These are phyloP conservation scores for Mucor irregularis DNA, from an alignment of 371 early-diverging fungal species.

Conservation along the genomic window DNA sequence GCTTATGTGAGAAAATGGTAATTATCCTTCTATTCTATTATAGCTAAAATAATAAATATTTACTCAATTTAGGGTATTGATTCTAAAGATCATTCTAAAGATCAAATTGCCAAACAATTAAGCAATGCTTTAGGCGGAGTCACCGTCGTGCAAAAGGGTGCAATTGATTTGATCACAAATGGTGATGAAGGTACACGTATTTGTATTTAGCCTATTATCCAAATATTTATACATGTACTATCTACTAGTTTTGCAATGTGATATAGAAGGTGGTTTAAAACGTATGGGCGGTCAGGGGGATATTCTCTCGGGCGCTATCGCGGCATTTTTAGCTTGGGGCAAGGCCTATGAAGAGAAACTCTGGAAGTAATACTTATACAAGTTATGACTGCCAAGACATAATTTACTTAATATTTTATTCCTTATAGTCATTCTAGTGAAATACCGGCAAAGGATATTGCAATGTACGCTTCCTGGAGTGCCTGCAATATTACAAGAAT, in stretches of 20 bases:
- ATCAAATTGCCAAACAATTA: constrained; percentile 42
- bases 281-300: constrained; percentile 99
- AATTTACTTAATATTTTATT: background rate
- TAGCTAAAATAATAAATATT: constrained; percentile 6
- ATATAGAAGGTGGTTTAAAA: constrained; percentile 73
- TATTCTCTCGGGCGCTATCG: constrained; percentile 87
- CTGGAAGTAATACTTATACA: constrained; percentile 51
- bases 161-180: constrained; percentile 76
- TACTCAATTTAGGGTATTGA: constrained; percentile 39
- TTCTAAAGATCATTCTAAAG: constrained; percentile 30
- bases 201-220: background rate
- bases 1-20: constrained; percentile 76
- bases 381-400: background rate
- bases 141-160: constrained; percentile 87
- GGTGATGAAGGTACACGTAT: constrained; percentile 42
- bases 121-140: constrained; percentile 65
- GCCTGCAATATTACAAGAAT: constrained; percentile 69
- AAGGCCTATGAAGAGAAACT: constrained; percentile 58
- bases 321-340: constrained; percentile 90
- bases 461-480: constrained; percentile 72
- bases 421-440: constrained; percentile 39
- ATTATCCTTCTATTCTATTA: background rate
- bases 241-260: constrained; percentile 57
- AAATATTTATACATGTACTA: constrained; percentile 4
- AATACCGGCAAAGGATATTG: constrained; percentile 47